Evolutionary conservation across 768 basidiomycete species (phyloP).

Genomic region (Tulasnella sp.): DNA sequence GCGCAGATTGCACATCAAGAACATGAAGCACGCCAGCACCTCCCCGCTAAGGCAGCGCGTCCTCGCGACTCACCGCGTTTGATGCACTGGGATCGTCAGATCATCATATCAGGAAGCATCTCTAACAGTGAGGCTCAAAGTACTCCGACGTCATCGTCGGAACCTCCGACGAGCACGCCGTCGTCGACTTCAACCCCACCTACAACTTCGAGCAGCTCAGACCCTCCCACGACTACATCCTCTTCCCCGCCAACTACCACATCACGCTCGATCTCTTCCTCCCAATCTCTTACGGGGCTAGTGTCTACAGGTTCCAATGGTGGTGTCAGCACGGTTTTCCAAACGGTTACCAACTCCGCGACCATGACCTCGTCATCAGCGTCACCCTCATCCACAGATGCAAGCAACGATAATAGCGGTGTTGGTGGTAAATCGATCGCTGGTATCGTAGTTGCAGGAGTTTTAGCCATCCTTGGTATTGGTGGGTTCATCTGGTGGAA

Average conservation of each 20-base stretch:
- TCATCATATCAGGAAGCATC: not conserved
- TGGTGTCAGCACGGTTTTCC: not conserved
- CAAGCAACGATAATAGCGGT: not conserved
- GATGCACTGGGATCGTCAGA: not conserved
- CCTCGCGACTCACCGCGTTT: not conserved
- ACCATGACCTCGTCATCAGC: constrained; percentile 8
- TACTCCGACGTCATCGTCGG: not conserved
- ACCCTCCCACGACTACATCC: constrained; percentile 22
- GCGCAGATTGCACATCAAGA: not conserved
- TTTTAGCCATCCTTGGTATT: constrained; percentile 59
- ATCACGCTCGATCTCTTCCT: not conserved
- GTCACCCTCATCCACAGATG: constrained; percentile 9
- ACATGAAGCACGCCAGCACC: not conserved
- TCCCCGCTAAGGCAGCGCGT: not conserved
- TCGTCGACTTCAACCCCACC: constrained; percentile 14
- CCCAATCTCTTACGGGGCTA: not conserved
- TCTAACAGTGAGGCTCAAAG: not conserved
- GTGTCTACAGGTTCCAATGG: constrained; percentile 12
- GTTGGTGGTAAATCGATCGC: constrained; percentile 31
- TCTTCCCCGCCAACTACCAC: constrained; percentile 15
- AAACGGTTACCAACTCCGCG: not conserved
- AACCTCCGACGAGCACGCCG: not conserved
- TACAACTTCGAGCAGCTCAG: constrained; percentile 22
- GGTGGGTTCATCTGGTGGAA: constrained; percentile 77
- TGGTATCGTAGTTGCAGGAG: constrained; percentile 72